Conservation (phyloP, 331 rosid genomes). For the Arachis monticola region DNA sequence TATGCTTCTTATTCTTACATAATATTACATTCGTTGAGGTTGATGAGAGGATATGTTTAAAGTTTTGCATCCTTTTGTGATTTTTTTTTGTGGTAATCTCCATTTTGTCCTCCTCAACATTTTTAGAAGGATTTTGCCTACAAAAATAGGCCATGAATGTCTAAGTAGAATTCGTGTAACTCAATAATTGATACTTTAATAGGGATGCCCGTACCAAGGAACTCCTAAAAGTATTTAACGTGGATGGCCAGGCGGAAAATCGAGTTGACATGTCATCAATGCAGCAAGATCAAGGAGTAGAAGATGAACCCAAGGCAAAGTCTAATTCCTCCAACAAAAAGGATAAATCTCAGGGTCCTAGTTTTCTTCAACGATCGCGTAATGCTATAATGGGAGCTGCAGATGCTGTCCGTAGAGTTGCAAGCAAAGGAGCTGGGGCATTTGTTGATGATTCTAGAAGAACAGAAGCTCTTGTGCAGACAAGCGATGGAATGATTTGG, state of each 20-base stretch:
- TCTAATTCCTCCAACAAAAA: constrained; percentile 75
- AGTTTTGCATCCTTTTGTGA: neutral
- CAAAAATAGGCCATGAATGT: constrained; percentile 8
- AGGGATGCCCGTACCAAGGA: constrained; percentile 97
- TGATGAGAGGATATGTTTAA: neutral
- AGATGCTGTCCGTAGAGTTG: constrained; percentile 96
- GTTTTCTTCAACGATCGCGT: constrained; percentile 90
- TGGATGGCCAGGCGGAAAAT: constrained; percentile 92
- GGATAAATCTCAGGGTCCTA: constrained; percentile 72
- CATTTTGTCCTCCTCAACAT: neutral
- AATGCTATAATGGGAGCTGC: constrained; percentile 98
- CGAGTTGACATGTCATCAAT: constrained; percentile 76
- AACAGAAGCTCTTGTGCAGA: constrained; percentile 71
- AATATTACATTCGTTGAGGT: neutral
- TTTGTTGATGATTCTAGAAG: constrained; percentile 84
- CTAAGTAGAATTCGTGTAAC: constrained; percentile 19
- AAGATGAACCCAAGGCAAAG: constrained; percentile 86
- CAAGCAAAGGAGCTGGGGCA: constrained; percentile 94
- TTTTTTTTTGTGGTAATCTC: neutral
- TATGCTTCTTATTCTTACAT: constrained; percentile 42
- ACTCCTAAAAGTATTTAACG: constrained; percentile 85
- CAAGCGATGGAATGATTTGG: constrained; percentile 92
- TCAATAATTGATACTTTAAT: constrained; percentile 30
- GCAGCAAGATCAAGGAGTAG: constrained; percentile 82
- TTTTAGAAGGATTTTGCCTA: constrained; percentile 2